Evolutionary conservation across 2,329 filamentous ascomycete species (phyloP), one percentile per base, ranked within the genome.

Genomic region (Fusarium setosum): DNA sequence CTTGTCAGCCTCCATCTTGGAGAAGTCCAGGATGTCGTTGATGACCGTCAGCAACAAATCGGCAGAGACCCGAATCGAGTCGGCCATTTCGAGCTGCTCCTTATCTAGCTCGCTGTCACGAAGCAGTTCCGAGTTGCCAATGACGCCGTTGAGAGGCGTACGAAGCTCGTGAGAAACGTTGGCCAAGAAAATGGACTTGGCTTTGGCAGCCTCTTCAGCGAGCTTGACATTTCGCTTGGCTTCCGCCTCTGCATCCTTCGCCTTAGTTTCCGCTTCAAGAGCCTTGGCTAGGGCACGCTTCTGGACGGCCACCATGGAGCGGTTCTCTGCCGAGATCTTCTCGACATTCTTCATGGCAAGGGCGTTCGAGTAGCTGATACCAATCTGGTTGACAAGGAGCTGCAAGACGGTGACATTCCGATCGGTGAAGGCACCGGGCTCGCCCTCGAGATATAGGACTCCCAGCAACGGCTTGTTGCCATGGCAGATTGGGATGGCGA

Each of bases 11-110:
- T 97, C 93, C 81, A 96, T 93, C 77, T 97, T 96, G 24, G 94
- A 97, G 75, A 97, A 96, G 77, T 98, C 95, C 5, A 97, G 83
- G 52, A 97, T 97, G 73, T 98, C 95, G 73, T 97, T 97, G 80
- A 97, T 97, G 45, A 97, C 93, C 0, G 94, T 96, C 23, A 97
- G 83, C 13, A 97, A 81, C 15, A 96, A 88, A 74, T 97, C 94
- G 0, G 93, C 93, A 47, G 92, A 96, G 29, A 94, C 86, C 48
- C 93, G 88, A 54, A 96, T 96, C 15, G 93, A 95, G 73, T 96
- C 93, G 5, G 92, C 92, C 83, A 94, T 96, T 68, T 96, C 93
- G 29, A 89, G 84, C 76, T 96, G 92, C 64, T 96, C 92, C 59
- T 84, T 86, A 66, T 91, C 89, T 52, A 96, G 81, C 20, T 86